A percentile compares a stretch with the other conserved stretches of the same genome.
phyloP scores from a whole-genome alignment of 148 eudicot genomes.

The Arctostaphylos glauca region DNA sequence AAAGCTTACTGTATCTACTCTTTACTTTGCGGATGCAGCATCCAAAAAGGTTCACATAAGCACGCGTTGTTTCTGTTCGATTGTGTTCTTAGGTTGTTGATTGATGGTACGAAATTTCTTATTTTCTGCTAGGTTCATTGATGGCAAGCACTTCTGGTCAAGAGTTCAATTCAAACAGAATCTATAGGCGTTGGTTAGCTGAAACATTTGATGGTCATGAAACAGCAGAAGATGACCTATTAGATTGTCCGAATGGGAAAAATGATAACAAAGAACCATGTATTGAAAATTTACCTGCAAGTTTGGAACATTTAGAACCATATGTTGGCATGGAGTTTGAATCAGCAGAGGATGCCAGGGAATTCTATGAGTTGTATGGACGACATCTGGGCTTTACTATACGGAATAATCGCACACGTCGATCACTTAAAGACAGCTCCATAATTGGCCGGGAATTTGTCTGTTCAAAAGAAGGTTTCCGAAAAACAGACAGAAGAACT shows the following conservation, averaged over 20 bases:
- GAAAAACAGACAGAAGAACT: not conserved
- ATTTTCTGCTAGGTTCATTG: not conserved
- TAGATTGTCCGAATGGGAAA: slow-evolving; percentile 6
- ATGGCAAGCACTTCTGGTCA: slow-evolving; percentile 15
- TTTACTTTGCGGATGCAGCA: not conserved
- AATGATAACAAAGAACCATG: not conserved
- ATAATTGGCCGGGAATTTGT: slow-evolving; percentile 23
- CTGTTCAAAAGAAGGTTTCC: slow-evolving; percentile 21
- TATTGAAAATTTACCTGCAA: not conserved
- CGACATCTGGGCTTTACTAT: slow-evolving; percentile 14
- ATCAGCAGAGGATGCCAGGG: slow-evolving; percentile 22
- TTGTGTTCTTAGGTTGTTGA: not conserved
- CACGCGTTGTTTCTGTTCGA: not conserved
- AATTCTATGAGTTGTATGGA: slow-evolving; percentile 10
- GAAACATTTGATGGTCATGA: slow-evolving; percentile 23
- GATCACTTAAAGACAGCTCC: slow-evolving; percentile 16
- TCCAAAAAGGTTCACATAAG: not conserved
- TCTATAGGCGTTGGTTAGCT: slow-evolving; percentile 19
- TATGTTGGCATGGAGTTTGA: slow-evolving; percentile 13
- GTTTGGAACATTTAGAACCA: slow-evolving; percentile 11
- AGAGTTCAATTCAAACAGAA: slow-evolving; percentile 12
- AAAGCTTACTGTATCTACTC: not conserved
- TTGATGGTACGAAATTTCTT: not conserved
- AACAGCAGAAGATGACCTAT: slow-evolving; percentile 17
- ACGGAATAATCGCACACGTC: slow-evolving; percentile 17